Conservation (phyloP, 2,329 filamentous ascomycete species). For the Nemania serpens region DNA sequence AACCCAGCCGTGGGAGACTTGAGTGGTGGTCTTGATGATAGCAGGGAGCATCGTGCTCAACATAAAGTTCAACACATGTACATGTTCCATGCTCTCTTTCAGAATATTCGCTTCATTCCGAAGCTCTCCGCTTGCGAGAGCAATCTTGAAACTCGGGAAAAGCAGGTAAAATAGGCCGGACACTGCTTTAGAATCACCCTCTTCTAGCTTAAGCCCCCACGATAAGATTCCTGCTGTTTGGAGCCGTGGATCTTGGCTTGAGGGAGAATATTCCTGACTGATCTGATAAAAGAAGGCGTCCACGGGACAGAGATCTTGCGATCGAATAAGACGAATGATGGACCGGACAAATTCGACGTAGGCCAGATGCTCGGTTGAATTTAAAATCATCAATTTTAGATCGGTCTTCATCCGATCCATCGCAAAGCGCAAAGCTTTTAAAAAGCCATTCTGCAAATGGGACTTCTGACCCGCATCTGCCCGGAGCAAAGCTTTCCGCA, state of each 20-base stretch:
- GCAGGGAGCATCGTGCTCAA: constrained; percentile 59
- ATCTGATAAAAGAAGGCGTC: constrained; percentile 63
- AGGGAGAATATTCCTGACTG: constrained; percentile 60
- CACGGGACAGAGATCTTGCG: constrained; percentile 59
- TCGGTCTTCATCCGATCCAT: constrained; percentile 62
- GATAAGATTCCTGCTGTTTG: constrained; percentile 60
- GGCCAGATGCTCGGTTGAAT: constrained; percentile 47
- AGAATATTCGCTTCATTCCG: constrained; percentile 53
- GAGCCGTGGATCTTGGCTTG: constrained; percentile 59
- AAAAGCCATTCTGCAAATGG: constrained; percentile 47
- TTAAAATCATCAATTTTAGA: constrained; percentile 46
- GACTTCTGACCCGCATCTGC: constrained; percentile 44
- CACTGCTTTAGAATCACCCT: constrained; percentile 53
- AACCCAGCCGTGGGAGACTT: constrained; percentile 48
- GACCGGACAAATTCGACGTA: constrained; percentile 58
- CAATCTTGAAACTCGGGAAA: constrained; percentile 61
- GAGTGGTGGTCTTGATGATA: constrained; percentile 48
- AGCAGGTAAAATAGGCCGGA: constrained; percentile 62
- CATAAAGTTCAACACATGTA: constrained; percentile 52
- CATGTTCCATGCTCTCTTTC: constrained; percentile 53
- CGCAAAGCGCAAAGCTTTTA: constrained; percentile 48
- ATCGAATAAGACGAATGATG: constrained; percentile 59
- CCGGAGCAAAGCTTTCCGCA: constrained; percentile 54
- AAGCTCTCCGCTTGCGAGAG: constrained; percentile 55
- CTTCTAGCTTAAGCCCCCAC: constrained; percentile 59